phyloP scores from a whole-genome alignment of 129 eudicot genomes.

The Gnaphalium uliginosum region DNA sequence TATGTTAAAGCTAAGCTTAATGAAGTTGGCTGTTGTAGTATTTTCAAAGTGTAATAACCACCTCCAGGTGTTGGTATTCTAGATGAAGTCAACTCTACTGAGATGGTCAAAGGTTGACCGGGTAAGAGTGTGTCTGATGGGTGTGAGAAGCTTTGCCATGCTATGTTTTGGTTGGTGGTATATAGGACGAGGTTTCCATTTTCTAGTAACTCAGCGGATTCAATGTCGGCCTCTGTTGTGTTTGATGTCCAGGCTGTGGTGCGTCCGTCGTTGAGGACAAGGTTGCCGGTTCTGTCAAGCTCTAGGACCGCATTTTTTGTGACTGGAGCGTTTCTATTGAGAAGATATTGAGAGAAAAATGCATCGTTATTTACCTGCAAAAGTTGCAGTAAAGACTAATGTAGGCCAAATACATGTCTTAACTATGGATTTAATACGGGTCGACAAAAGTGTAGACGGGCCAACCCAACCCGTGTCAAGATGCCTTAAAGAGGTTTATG shows the following conservation, averaged over 20 bases:
- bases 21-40: slow-evolving; percentile 85
- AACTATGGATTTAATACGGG: too few relatives aligned
- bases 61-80: slow-evolving; percentile 59
- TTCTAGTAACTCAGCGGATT: slow-evolving; percentile 65
- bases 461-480: too few relatives aligned
- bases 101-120: slow-evolving; percentile 78
- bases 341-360: slow-evolving; percentile 22
- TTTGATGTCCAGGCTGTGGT: slow-evolving; percentile 79
- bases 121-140: slow-evolving; percentile 95
- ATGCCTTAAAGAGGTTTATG: too few relatives aligned
- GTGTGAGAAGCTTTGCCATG: slow-evolving; percentile 87
- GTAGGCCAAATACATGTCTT: neutral
- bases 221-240: slow-evolving; percentile 54
- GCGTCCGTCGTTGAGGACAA: slow-evolving; percentile 54
- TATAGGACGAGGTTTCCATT: slow-evolving; percentile 80
- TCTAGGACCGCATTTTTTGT: slow-evolving; percentile 59
- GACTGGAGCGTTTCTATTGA: slow-evolving; percentile 70
- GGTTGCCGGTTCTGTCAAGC: slow-evolving; percentile 71
- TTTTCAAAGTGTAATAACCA: slow-evolving; percentile 83
- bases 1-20: slow-evolving; percentile 71
- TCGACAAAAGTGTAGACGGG: too few relatives aligned
- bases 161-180: slow-evolving; percentile 31
- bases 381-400: slow-evolving; percentile 45
- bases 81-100: slow-evolving; percentile 70
- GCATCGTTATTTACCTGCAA: slow-evolving; percentile 41